Evolutionary conservation across 129 eudicot genomes (phyloP).

Genomic region (Flaveria ramosissima): DNA sequence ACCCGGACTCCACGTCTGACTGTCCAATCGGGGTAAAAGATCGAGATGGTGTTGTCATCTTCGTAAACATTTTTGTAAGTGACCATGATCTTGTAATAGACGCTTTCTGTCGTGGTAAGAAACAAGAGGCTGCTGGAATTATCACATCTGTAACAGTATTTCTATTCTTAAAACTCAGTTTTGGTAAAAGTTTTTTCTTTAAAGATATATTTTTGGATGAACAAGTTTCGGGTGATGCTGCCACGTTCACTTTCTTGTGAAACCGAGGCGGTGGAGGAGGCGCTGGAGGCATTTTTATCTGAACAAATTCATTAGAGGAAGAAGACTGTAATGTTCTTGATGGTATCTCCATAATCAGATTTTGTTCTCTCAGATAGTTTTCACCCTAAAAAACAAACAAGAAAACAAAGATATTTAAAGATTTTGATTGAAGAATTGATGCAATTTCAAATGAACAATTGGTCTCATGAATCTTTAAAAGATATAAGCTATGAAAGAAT

Average conservation of each 20-base stretch:
- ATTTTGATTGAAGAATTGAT: background rate
- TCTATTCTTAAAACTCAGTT: constrained; percentile 45
- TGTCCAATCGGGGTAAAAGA: constrained; percentile 51
- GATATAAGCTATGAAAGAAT: background rate
- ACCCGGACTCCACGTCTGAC: constrained; percentile 43
- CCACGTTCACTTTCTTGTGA: constrained; percentile 66
- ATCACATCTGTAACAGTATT: constrained; percentile 47
- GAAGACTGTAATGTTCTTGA: constrained; percentile 53
- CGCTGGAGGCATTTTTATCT: constrained; percentile 57
- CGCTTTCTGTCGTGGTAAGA: constrained; percentile 50
- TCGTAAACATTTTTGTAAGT: constrained; percentile 67
- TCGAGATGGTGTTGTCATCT: constrained; percentile 57
- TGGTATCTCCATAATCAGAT: constrained; percentile 63
- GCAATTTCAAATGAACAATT: background rate
- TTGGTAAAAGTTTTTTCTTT: constrained; percentile 53
- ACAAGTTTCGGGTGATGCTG: constrained; percentile 46
- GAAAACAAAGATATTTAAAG: constrained; percentile 1
- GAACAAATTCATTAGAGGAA: constrained; percentile 55
- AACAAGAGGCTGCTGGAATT: constrained; percentile 35
- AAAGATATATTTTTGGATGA: constrained; percentile 50
- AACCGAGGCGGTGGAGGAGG: constrained; percentile 49
- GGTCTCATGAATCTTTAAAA: background rate
- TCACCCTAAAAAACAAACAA: constrained; percentile 31
- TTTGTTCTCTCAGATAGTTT: constrained; percentile 45
- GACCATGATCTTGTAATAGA: constrained; percentile 72